Base-by-base conservation (phyloP, 129 eudicot species). In the Pulicaria dysenterica region DNA sequence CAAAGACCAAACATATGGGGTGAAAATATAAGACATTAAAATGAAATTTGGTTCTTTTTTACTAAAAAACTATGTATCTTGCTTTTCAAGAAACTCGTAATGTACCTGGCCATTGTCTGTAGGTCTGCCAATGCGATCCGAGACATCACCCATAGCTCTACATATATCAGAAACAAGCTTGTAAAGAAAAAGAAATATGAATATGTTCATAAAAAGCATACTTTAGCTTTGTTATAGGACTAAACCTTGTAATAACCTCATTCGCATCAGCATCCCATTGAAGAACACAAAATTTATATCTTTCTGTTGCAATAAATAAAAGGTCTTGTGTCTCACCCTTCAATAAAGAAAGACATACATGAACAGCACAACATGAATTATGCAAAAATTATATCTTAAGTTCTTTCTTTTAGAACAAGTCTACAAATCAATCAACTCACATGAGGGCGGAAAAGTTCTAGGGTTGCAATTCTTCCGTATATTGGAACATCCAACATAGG, bases 91-190 rank as follows among this genome's bases (percentile, higher is more conserved):
- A 9, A 68, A 58, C 44, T 51, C 54, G 40, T 68, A 38, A 34
- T 3, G 15, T 76, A 94, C 99, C 99, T 94, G 98, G 36, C 99
- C 99, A 73, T 88, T 90, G 78, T 90, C 97, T 9, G 99, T 94
- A n/a, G 97, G 97, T 36, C 99, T 91, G 42, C 99, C 99, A 62
- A 90, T 86, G 77, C 99, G 93, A 83, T 94, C 99, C 3, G 99
- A 94, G 46, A 94, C 96, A 79, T 90, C 97, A 37, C 99, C 99
- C 88, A 88, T 90, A 12, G 97, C 95, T 78, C 99, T 94, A 79
- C 72, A 77, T 11, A 62, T 65, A 46, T 54, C 56, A 77, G 2
- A 61, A 69, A 58, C 19, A 77, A 58, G 12, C 31, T 65, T 58
- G 42, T 75, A 55, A 65, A 50, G 40, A 66, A 34, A 45, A 58